Base-by-base conservation (phyloP, 1,284 basidiomycete species). In the Xanthoconium separans region DNA sequence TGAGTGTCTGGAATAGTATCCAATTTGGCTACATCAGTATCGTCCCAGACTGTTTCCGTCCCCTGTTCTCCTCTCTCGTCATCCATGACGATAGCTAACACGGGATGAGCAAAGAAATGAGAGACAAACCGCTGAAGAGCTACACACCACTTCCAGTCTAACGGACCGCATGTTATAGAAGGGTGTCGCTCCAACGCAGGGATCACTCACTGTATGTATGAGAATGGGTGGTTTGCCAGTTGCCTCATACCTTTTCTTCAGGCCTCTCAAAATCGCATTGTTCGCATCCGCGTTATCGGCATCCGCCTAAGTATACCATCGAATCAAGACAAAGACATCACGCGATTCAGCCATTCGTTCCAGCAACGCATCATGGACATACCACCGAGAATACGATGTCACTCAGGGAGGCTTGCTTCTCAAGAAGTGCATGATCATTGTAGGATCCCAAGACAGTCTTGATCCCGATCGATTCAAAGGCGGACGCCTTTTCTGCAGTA, bases 161-260 rank as follows among this genome's bases (percentile, higher is more conserved):
- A 31, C 3, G 7, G 18, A 8, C n/a, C 18, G 33, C 10, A 0
- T 1, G 5, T 59, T 12, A 52, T 20, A 13, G 6, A 9, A 29
- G 5, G 3, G 12, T 2, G 44, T 4, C 18, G 16, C 13, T n/a
- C 27, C 9, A 6, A 39, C 12, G 29, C 4, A 20, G 7, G 2
- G 12, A 39, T 11, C 5, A 66, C 77, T 58, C 55, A 82, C 81
- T 0, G 81, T 82, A 50, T 85, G 81, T 27, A 85, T 82, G 15
- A 79, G 64, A 52, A 74, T 70, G 7, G 81, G 73, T 0, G 61
- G 60, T 24, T 68, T 70, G 0, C 75, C 73, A 0, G 74, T 76
- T 31, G 54, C 61, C 22, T 74, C 69, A 33, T 73, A 63, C 36
- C 71, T 70, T 53, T 70, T 72, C 61, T 75, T 78, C 55, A 79